These are phyloP conservation scores for Rhypophila decipiens DNA, from an alignment of 495 filamentous ascomycete genomes.

Conservation along the genomic window DNA sequence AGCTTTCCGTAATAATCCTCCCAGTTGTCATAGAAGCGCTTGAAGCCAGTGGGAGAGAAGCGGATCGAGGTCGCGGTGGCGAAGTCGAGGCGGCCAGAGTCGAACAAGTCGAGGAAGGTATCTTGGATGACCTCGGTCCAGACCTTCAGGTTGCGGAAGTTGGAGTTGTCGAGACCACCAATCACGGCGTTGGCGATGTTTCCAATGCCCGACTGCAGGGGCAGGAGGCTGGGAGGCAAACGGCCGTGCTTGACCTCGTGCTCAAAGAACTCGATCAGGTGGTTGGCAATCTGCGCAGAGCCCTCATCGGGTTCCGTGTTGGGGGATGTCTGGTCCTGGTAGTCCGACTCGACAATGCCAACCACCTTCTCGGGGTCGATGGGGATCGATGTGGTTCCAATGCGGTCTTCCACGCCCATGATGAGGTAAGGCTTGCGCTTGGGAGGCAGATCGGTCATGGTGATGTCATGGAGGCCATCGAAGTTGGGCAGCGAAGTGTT, in stretches of 20 bases:
- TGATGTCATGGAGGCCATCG: slow-evolving; percentile 88
- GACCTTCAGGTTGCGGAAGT: slow-evolving; percentile 82
- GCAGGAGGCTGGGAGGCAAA: slow-evolving; percentile 70
- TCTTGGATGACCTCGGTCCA: slow-evolving; percentile 96
- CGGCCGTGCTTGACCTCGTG: slow-evolving; percentile 74
- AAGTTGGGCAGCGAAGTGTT: slow-evolving; percentile 83
- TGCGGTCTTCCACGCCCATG: slow-evolving; percentile 71
- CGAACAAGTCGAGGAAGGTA: slow-evolving; percentile 90
- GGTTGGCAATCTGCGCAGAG: slow-evolving; percentile 65
- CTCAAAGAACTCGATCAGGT: slow-evolving; percentile 80
- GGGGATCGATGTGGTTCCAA: slow-evolving; percentile 79
- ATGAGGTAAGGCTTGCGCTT: slow-evolving; percentile 79
- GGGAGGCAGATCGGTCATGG: slow-evolving; percentile 76
- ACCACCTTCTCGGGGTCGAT: slow-evolving; percentile 84
- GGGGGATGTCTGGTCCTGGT: slow-evolving; percentile 72
- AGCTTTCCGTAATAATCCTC: slow-evolving; percentile 75
- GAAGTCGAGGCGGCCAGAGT: slow-evolving; percentile 83
- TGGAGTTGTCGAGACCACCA: slow-evolving; percentile 73
- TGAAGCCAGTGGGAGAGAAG: slow-evolving; percentile 86
- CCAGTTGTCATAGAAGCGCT: slow-evolving; percentile 87
- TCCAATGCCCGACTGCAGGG: slow-evolving; percentile 83
- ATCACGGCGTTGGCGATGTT: slow-evolving; percentile 95
- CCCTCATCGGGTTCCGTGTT: slow-evolving; percentile 71
- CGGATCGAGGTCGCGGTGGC: slow-evolving; percentile 87
- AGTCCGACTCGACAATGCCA: slow-evolving; percentile 78